phyloP scores from a whole-genome alignment of 345 rosid genomes.

The Hypericum perforatum region DNA sequence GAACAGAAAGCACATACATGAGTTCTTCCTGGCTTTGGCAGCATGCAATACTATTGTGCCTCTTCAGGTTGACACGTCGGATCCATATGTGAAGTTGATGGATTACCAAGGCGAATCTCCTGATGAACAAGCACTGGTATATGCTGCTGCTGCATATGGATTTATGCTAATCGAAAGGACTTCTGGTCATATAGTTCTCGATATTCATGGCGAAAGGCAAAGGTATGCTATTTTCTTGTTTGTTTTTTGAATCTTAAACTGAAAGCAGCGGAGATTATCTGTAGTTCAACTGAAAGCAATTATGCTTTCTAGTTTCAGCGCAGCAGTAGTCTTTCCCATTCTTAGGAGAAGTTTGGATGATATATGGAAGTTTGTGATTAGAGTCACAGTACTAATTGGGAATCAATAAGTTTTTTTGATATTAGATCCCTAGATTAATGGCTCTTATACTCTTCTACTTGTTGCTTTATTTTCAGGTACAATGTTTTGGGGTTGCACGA shows the following conservation, averaged over 20 bases:
- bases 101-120: slow-evolving; percentile 99
- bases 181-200: slow-evolving; percentile 89
- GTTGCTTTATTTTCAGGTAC: too few species aligned
- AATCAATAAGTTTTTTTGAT: too few species aligned
- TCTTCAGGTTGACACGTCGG: slow-evolving; percentile 50
- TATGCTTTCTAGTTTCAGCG: too few species aligned
- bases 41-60: slow-evolving; percentile 98
- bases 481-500: too few species aligned
- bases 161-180: slow-evolving; percentile 92
- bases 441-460: too few species aligned
- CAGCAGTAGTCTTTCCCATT: too few species aligned
- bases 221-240: slow-evolving; percentile 33
- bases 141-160: slow-evolving; percentile 98
- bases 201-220: slow-evolving; percentile 69
- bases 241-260: background rate
- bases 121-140: slow-evolving; percentile 93
- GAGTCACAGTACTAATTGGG: too few species aligned
- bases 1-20: slow-evolving; percentile 11
- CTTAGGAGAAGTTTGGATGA: too few species aligned
- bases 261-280: too few species aligned
- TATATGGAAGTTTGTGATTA: too few species aligned
- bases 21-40: slow-evolving; percentile 94
- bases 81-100: slow-evolving; percentile 55
- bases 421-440: too few species aligned
- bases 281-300: too few species aligned